These are phyloP conservation scores for Leccinum broughii DNA, from an alignment of 768 basidiomycete species.

Conservation along the genomic window DNA sequence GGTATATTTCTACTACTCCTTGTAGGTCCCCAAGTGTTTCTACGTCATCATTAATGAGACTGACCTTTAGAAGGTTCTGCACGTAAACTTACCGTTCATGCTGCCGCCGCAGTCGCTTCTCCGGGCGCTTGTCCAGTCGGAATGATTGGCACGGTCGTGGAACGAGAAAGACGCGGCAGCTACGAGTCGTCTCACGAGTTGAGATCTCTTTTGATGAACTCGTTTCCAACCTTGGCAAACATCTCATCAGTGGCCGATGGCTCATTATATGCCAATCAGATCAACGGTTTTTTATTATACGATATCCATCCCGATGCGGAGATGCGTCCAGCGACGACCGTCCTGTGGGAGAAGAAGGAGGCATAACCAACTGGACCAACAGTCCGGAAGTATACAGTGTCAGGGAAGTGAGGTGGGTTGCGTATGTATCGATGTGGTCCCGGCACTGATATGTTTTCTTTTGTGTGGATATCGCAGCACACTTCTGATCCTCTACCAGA, in stretches of 20 bases:
- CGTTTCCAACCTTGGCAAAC: neutral
- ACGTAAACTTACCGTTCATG: neutral
- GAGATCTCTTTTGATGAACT: neutral
- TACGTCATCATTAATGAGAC: neutral
- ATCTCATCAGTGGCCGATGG: conserved; percentile 5
- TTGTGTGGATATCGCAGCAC: neutral
- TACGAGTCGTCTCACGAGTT: neutral
- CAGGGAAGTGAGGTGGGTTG: neutral
- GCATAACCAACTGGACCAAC: neutral
- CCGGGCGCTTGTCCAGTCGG: neutral
- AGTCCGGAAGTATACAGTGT: neutral
- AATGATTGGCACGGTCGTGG: neutral
- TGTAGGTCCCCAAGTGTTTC: neutral
- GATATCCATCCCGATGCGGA: neutral
- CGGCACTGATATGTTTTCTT: neutral
- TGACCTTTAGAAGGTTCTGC: neutral
- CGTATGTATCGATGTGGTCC: neutral
- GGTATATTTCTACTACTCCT: neutral
- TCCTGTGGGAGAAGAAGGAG: neutral
- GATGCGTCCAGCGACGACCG: neutral
- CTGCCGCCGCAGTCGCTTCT: neutral
- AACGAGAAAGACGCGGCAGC: neutral
- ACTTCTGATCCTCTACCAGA: neutral
- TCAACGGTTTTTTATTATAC: conserved; percentile 1
- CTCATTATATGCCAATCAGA: neutral